Percentiles rank a stretch among this genome's conserved stretches.
phyloP scores from a whole-genome alignment of 2,329 filamentous ascomycete genomes.

The Colletotrichum higginsianum region DNA sequence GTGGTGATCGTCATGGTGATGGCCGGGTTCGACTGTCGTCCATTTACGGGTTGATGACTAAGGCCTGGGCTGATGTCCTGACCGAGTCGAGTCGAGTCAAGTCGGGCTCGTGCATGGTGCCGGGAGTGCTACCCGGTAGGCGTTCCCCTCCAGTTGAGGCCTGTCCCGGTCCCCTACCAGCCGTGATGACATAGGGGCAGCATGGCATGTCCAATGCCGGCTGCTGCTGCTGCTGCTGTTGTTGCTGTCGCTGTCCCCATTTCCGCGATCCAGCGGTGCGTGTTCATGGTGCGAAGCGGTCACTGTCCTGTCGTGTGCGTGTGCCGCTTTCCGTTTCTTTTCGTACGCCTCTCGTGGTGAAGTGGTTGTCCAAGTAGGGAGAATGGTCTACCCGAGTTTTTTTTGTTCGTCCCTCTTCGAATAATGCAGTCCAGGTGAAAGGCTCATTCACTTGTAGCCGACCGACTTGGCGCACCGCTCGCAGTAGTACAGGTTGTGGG shows the following conservation, averaged over 20 bases:
- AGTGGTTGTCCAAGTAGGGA: neutral
- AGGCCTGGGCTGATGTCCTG: too few relatives aligned
- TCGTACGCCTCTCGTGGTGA: neutral
- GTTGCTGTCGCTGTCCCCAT: neutral
- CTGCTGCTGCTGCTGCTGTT: neutral
- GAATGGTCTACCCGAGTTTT: too few relatives aligned
- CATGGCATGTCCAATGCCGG: neutral
- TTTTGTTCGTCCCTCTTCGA: neutral
- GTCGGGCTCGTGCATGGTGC: too few relatives aligned
- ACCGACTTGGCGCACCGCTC: conserved; percentile 74
- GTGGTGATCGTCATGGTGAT: too few relatives aligned
- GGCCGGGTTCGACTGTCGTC: too few relatives aligned
- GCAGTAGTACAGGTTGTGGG: conserved; percentile 78
- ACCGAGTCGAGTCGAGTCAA: too few relatives aligned
- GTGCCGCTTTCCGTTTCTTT: neutral
- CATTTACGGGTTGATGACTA: too few relatives aligned
- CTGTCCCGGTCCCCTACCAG: too few relatives aligned
- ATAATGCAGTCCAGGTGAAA: too few relatives aligned
- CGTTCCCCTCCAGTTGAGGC: too few relatives aligned
- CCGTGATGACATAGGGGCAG: neutral
- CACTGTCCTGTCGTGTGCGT: neutral
- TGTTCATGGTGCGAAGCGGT: neutral
- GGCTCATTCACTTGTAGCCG: conserved; percentile 69
- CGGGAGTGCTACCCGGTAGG: too few relatives aligned
- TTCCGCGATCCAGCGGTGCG: neutral